Evolutionary conservation across 2,329 filamentous ascomycete species (phyloP).

Genomic region (Penicillium frequentans): DNA sequence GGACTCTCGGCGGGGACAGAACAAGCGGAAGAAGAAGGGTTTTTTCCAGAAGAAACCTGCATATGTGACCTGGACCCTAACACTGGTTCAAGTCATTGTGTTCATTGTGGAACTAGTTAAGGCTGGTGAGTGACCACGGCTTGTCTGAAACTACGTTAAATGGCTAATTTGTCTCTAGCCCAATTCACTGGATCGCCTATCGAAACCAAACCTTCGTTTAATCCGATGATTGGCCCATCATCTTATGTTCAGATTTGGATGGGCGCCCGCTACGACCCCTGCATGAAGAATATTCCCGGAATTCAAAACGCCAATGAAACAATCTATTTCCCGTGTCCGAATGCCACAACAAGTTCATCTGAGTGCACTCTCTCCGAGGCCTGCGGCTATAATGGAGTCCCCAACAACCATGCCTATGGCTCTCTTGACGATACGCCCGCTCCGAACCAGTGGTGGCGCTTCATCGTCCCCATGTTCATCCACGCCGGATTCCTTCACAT

Average conservation of each 20-base stretch:
- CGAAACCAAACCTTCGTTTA: constrained; percentile 78
- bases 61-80: constrained; percentile 80
- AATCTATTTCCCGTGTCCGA: constrained; percentile 74
- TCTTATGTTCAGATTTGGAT: constrained; percentile 91
- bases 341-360: constrained; percentile 63
- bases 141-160: neutral
- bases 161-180: constrained; percentile 46
- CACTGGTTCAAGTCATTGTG: constrained; percentile 73
- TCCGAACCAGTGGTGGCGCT: constrained; percentile 95
- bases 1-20: constrained; percentile 9
- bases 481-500: constrained; percentile 95
- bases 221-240: constrained; percentile 96
- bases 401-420: constrained; percentile 58
- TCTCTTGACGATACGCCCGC: constrained; percentile 58
- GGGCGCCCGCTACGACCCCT: constrained; percentile 88
- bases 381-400: constrained; percentile 79
- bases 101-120: constrained; percentile 87
- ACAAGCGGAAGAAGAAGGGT: constrained; percentile 46
- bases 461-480: constrained; percentile 93
- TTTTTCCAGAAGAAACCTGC: constrained; percentile 63
- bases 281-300: constrained; percentile 74
- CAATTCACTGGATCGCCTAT: constrained; percentile 71
- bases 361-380: constrained; percentile 73
- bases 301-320: constrained; percentile 38
- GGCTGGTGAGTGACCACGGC: constrained; percentile 62